A percentile compares a stretch with the other conserved stretches of the same genome.
Evolutionary conservation across 257 asterid species (phyloP).

Genomic region (Petrea volubilis): DNA sequence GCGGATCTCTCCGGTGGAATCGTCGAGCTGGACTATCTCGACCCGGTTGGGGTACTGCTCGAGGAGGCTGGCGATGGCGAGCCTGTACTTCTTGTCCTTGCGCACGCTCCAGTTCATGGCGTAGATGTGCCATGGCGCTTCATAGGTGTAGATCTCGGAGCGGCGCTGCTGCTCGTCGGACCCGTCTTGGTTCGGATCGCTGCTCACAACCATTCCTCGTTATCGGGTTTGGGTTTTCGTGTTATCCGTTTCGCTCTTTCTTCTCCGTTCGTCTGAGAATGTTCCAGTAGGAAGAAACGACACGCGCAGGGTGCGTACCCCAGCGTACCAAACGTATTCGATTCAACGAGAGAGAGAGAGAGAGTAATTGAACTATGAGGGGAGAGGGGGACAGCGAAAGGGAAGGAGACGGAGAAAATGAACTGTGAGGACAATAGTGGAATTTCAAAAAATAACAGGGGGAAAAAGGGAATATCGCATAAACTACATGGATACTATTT

Average conservation of each 20-base stretch:
- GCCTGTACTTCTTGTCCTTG: slow-evolving; percentile 86
- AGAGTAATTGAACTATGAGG: neutral
- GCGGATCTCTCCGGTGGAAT: slow-evolving; percentile 80
- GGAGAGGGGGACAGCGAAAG: too few species aligned
- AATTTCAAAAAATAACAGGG: neutral
- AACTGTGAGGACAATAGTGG: neutral
- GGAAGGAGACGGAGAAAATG: neutral
- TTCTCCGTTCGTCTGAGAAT: neutral
- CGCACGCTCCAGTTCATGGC: slow-evolving; percentile 97
- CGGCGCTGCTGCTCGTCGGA: slow-evolving; percentile 97
- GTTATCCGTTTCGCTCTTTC: neutral
- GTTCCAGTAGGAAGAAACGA: slow-evolving; percentile 7
- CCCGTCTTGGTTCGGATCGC: slow-evolving; percentile 79
- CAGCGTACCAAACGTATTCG: slow-evolving; percentile 11
- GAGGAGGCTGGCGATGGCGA: slow-evolving; percentile 81
- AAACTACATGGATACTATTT: too few species aligned
- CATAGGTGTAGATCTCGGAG: slow-evolving; percentile 97
- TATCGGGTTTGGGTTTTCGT: neutral
- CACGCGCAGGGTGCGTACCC: slow-evolving; percentile 20
- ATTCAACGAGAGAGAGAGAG: neutral
- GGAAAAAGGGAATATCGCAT: too few species aligned
- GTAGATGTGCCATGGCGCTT: slow-evolving; percentile 97
- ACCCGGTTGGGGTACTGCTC: slow-evolving; percentile 87
- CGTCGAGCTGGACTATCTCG: slow-evolving; percentile 87
- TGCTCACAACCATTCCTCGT: slow-evolving; percentile 69